phyloP scores from a whole-genome alignment of 1,284 basidiomycete genomes.

The Ustilago nuda region DNA sequence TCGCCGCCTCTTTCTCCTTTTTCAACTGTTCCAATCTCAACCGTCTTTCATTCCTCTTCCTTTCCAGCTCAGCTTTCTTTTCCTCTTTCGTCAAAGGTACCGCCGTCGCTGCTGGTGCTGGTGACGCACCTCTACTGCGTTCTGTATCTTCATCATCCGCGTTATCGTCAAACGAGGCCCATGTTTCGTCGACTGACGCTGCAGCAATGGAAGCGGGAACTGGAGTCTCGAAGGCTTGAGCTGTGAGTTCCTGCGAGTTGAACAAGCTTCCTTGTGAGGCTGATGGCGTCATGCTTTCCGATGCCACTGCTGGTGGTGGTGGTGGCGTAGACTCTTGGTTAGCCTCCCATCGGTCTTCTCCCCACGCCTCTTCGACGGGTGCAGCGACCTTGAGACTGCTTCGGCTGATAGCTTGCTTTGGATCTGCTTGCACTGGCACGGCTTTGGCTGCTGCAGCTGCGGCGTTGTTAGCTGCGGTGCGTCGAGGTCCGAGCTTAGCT shows the following conservation, averaged over 20 bases:
- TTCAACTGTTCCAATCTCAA: conserved; percentile 54
- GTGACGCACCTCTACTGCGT: conserved; percentile 6
- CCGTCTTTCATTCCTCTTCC: conserved; percentile 54
- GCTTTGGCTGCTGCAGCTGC: conserved; percentile 5
- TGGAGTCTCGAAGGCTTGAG: conserved; percentile 32
- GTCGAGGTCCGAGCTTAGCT: conserved; percentile 39
- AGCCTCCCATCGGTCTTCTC: conserved; percentile 44
- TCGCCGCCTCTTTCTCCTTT: conserved; percentile 46
- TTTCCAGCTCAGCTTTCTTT: conserved; percentile 57
- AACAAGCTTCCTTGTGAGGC: conserved; percentile 13
- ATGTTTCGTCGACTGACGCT: conserved; percentile 20
- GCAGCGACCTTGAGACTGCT: conserved; percentile 44
- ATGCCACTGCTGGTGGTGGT: background rate
- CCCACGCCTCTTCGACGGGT: conserved; percentile 37
- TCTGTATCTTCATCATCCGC: conserved; percentile 13
- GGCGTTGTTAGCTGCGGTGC: conserved; percentile 25
- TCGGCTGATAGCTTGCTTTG: conserved; percentile 35
- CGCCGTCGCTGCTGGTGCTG: conserved; percentile 24
- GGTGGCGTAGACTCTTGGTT: background rate
- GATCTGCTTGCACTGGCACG: conserved; percentile 21
- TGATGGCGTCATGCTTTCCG: conserved; percentile 1
- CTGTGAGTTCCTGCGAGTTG: conserved; percentile 42
- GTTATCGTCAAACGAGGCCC: conserved; percentile 43
- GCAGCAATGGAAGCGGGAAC: conserved; percentile 17
- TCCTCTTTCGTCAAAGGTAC: conserved; percentile 57